Evolutionary conservation across 2,329 filamentous ascomycete species (phyloP).

Genomic region (Alternaria brassicicola): DNA sequence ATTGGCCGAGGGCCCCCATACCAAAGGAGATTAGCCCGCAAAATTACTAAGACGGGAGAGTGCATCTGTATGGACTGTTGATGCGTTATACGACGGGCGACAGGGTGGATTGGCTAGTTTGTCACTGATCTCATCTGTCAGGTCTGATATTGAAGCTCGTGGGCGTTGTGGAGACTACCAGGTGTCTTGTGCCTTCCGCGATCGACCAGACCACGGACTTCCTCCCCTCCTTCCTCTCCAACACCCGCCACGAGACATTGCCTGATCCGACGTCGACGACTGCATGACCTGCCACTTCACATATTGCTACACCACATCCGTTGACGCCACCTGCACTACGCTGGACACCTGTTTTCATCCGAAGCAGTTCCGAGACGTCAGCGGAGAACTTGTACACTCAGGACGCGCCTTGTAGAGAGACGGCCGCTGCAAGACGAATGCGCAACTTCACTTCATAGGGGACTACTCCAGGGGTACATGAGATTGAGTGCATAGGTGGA

Average conservation of each 20-base stretch:
- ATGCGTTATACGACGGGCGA: conserved; percentile 3
- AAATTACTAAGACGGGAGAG: conserved; percentile 26
- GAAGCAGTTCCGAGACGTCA: conserved; percentile 37
- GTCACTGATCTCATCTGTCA: conserved; percentile 1
- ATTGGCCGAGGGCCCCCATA: conserved; percentile 23
- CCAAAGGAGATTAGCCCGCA: conserved; percentile 23
- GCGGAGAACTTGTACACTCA: conserved; percentile 19
- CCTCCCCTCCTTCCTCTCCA: conserved; percentile 21
- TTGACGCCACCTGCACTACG: conserved; percentile 13
- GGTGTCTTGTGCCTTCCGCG: conserved; percentile 17
- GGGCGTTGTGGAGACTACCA: conserved; percentile 18
- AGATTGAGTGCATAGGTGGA: conserved; percentile 10
- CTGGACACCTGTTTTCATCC: conserved; percentile 11
- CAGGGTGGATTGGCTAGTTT: conserved; percentile 8
- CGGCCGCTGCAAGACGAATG: conserved; percentile 23
- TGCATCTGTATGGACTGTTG: conserved; percentile 14
- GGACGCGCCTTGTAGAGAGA: conserved; percentile 24
- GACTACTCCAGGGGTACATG: conserved; percentile 1
- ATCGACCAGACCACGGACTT: conserved; percentile 21
- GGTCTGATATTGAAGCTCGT: conserved; percentile 12
- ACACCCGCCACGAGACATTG: conserved; percentile 20
- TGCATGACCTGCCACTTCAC: conserved; percentile 11
- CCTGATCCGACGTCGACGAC: conserved; percentile 7
- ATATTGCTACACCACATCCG: conserved; percentile 4
- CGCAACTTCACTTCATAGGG: conserved; percentile 21